Evolutionary conservation across 2,329 filamentous ascomycete genomes (phyloP).

Genomic region (Calonectria crousiana): DNA sequence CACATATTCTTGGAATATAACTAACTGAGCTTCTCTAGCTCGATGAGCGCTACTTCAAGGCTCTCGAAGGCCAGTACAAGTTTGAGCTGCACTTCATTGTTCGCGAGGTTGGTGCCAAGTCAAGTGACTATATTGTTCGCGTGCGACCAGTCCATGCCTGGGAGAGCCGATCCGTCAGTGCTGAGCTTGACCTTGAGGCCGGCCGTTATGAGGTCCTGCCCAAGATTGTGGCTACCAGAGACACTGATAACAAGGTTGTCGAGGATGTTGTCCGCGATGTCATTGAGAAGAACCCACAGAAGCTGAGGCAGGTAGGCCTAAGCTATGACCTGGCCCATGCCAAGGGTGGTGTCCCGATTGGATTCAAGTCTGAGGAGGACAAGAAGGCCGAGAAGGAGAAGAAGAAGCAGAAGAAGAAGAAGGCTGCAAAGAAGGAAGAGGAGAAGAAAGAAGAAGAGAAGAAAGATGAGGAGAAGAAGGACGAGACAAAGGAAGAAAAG

Average conservation of each 20-base stretch:
- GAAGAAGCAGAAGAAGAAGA: slow-evolving; percentile 15
- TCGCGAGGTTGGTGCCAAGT: slow-evolving; percentile 31
- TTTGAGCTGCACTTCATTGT: slow-evolving; percentile 59
- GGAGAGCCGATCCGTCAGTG: slow-evolving; percentile 74
- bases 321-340: slow-evolving; percentile 72
- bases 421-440: slow-evolving; percentile 31
- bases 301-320: slow-evolving; percentile 70
- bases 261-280: slow-evolving; percentile 69
- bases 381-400: slow-evolving; percentile 55
- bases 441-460: slow-evolving; percentile 23
- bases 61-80: slow-evolving; percentile 57
- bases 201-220: slow-evolving; percentile 77
- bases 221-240: slow-evolving; percentile 70
- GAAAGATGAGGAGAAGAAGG: not conserved
- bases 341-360: slow-evolving; percentile 63
- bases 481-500: slow-evolving; percentile 32
- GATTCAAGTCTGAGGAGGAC: slow-evolving; percentile 43
- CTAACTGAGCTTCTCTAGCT: slow-evolving; percentile 47
- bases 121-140: slow-evolving; percentile 33
- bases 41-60: slow-evolving; percentile 59
- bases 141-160: slow-evolving; percentile 41
- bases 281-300: slow-evolving; percentile 67
- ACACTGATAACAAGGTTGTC: slow-evolving; percentile 60
- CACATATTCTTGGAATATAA: too few relatives aligned
- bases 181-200: slow-evolving; percentile 75